Evolutionary conservation across 2,329 filamentous ascomycete genomes (phyloP), one percentile per base, ranked within the genome.

Genomic region (Ophiostoma ulmi): DNA sequence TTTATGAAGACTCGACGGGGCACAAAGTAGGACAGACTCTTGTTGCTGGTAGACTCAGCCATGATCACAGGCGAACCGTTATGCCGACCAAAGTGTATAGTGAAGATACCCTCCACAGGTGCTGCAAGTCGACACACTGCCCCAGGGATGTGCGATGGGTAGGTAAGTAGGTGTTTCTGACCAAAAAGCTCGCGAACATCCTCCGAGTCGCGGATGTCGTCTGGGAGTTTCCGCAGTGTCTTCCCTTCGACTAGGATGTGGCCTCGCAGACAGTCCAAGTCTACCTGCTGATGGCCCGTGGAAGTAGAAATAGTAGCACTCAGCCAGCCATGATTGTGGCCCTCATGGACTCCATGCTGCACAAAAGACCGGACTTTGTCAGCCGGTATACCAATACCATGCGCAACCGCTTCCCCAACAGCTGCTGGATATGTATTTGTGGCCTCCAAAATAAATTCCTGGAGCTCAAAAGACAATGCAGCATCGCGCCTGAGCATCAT

Each of bases 181-280:
- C 84, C 84, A 74, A 91, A 89, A 0, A 91, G 79, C 3, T 82
- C 79, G 7, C 78, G 76, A 7, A 89, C 79, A 1, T 77, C 75
- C 0, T 71, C 67, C 0, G 82, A 79, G 5, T 84, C 26, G 81
- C 81, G 73, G 65, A 86, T 84, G 1, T 84, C 78, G 0, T 80
- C 75, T 0, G 89, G 88, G 0, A 91, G 80, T 13, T 83, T 85
- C 0, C 80, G 74, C 1, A 79, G 69, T 1, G 80, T 74, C 68
- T 76, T 76, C 17, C 76, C 73, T 69, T 83, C 78, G 0, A 84
- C 76, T 0, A 83, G 65, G 0, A 83, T 69, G 67, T 79, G 75
- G 0, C 80, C 80, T 26, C 55, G 20, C 55, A 58, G 22, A 5
- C 55, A 58, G 22, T 58, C 55, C 55, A 58, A 31, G 13, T 58